phyloP scores from a whole-genome alignment of 345 rosid genomes.

The Eucalyptus globulus region DNA sequence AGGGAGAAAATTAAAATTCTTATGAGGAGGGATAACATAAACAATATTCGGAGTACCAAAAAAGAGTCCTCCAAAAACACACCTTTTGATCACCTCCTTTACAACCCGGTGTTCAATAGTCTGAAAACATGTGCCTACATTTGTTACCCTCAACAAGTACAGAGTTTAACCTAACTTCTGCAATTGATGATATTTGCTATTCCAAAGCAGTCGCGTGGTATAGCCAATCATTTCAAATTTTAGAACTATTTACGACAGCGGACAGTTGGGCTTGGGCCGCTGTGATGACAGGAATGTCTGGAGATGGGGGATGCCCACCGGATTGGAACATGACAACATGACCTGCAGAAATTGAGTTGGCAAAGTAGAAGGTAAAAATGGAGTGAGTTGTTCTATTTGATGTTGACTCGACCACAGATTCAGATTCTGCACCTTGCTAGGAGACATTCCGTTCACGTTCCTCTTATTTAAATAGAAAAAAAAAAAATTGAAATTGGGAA shows the following conservation, averaged over 20 bases:
- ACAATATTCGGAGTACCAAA: neutral
- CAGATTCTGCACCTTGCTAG: neutral
- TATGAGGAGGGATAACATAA: neutral
- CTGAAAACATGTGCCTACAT: neutral
- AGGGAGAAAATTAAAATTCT: neutral
- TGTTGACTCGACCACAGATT: neutral
- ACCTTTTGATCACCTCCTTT: neutral
- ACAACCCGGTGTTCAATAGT: neutral
- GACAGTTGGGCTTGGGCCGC: neutral
- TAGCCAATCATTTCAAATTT: neutral
- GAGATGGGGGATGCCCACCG: neutral
- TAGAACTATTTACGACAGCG: neutral
- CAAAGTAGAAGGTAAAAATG: neutral
- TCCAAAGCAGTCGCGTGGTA: neutral
- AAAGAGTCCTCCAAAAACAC: neutral
- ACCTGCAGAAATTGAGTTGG: neutral
- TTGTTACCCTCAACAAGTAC: neutral
- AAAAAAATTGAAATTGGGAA: too few relatives aligned
- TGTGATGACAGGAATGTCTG: neutral
- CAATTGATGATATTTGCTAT: neutral
- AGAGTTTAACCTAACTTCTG: neutral
- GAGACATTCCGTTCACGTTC: neutral
- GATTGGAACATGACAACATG: neutral
- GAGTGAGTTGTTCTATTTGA: neutral
- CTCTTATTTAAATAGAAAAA: neutral